Evolutionary conservation across 2,329 filamentous ascomycete species (phyloP), one percentile per base, ranked within the genome.

Genomic region (Penicillium sp.): DNA sequence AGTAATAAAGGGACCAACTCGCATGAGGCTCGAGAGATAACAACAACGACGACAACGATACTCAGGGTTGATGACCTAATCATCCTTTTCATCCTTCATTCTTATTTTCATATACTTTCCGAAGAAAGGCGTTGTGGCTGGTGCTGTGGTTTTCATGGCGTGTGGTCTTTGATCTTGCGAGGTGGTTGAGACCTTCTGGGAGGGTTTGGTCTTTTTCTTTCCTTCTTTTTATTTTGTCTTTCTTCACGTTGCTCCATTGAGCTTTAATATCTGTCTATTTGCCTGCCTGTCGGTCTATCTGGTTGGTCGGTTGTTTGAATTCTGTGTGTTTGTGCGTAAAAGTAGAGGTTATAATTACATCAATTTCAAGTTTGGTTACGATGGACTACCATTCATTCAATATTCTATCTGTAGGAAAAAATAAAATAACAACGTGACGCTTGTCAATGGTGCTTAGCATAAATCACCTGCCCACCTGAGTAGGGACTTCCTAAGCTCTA

Each of bases 1-100:
- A 57, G 42, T 60, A 62, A 1, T n/a, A n/a, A 61, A 55, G 24
- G 64, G 48, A 61, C 28, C n/a, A 21, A 11, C 2, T 3, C 18
- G n/a, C 6, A 21, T 45, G 5, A 45, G 9, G 24, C 28, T 21
- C n/a, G n/a, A 43, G 12, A 35, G 30, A 35, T 3, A 16, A 3
- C 30, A 8, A 16, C 30, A 16, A 3, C 30, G 3, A 16, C 30
- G n/a, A n/a, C n/a, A n/a, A n/a, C n/a, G n/a, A n/a, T n/a, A 35
- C 12, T 35, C 30, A 35, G 5, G 30, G 30, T 9, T 35, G 30
- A 35, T 5, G 30, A 35, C 12, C 14, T 35, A 3, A 5, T 35
- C 9, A 35, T 35, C 14, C 14, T 16, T 9, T 35, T 35, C 14
- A 35, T 16, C 16, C 30, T 35, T 35, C 16, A 35, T 16, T 16